Base-by-base conservation (phyloP, 257 asterid genomes). In the Solanum phureja region DNA sequence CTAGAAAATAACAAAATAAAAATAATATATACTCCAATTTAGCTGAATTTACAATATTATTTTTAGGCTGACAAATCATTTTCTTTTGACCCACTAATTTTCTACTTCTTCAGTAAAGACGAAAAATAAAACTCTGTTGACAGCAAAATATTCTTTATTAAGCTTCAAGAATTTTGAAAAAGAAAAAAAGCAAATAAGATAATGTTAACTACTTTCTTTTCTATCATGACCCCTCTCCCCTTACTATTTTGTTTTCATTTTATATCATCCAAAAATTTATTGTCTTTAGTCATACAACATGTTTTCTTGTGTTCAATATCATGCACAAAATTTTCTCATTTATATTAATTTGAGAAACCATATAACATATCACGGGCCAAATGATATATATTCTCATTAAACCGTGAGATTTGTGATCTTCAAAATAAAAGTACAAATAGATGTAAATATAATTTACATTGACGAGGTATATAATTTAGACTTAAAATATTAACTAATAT, bases 71-170 rank as follows among this genome's bases (percentile, higher is more conserved):
- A 79, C 24, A 79, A 44, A 14, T 79, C 85, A 79, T 79, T 79
- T 79, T 64, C 87, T 21, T 84, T 84, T n/a, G 87, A 23, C 87
- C 87, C 87, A 84, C 87, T 84, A 24, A 35, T 62, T 84, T 60
- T 60, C 79, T 64, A 64, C 60, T 37, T 68, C 62, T n/a, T 84
- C 79, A 64, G 62, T 64, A 21, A 84, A 84, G 87, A 84, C 87
- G 66, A 66, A 60, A 46, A 14, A 84, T 37, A 35, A 64, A 35
- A 42, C 10, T 69, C 40, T 38, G 79, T 6, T 38, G 84, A 79
- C 64, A 79, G 66, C 85, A 44, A 79, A 79, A 79, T 79, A 79
- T 79, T 79, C 66, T 79, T 8, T 44, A 27, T 11, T 16, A 79
- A 77, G 8, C 14, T 27, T 44, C 14, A 3, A 76, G 7, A 76